These are phyloP conservation scores for Ogataea degrootiae DNA, from an alignment of 805 yeast species.

Conservation along the genomic window DNA sequence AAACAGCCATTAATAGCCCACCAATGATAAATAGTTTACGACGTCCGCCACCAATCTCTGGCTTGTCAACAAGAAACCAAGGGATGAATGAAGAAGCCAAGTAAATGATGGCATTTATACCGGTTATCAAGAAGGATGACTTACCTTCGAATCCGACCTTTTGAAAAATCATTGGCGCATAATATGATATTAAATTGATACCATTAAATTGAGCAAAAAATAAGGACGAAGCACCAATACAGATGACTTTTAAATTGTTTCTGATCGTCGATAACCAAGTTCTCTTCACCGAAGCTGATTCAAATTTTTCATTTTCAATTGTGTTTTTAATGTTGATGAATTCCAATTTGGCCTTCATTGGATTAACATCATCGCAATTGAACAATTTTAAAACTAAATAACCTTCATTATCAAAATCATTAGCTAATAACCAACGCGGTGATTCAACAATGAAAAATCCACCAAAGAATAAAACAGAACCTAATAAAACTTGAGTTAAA, in stretches of 20 bases:
- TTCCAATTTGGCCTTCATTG: slow-evolving; percentile 32
- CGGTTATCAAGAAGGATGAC: slow-evolving; percentile 82
- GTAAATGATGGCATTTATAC: slow-evolving; percentile 61
- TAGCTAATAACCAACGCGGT: slow-evolving; percentile 82
- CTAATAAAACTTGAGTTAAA: slow-evolving; percentile 68
- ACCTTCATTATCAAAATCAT: slow-evolving; percentile 59
- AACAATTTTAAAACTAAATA: slow-evolving; percentile 34
- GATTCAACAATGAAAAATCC: slow-evolving; percentile 78
- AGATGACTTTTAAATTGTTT: slow-evolving; percentile 43
- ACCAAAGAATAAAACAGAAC: slow-evolving; percentile 60
- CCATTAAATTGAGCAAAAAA: slow-evolving; percentile 90
- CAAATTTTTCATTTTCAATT: slow-evolving; percentile 16
- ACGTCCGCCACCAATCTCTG: slow-evolving; percentile 72
- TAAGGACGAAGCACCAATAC: slow-evolving; percentile 80
- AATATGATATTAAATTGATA: slow-evolving; percentile 81
- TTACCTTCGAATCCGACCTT: slow-evolving; percentile 89
- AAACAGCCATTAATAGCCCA: slow-evolving; percentile 65
- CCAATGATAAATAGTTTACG: slow-evolving; percentile 73
- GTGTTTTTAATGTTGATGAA: slow-evolving; percentile 41
- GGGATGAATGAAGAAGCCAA: slow-evolving; percentile 72
- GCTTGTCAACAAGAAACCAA: slow-evolving; percentile 74
- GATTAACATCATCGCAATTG: slow-evolving; percentile 24
- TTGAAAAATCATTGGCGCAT: slow-evolving; percentile 87
- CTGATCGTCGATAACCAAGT: slow-evolving; percentile 19
- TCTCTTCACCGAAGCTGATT: slow-evolving; percentile 18